Conservation (phyloP, 1,284 basidiomycete species). For the Coriolopsis trogii region DNA sequence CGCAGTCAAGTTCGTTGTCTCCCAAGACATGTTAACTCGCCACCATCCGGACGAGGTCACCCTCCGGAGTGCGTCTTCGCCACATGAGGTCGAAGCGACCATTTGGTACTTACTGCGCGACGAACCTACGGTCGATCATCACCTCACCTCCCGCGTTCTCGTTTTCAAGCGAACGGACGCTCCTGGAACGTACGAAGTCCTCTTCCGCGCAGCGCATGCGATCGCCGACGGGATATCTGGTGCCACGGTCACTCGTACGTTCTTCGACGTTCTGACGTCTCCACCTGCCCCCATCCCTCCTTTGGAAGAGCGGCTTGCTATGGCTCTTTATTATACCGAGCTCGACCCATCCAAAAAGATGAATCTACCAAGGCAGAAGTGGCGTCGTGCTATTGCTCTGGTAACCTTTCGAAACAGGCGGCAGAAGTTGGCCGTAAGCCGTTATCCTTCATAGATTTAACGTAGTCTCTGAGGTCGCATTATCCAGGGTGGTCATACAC, state of each 20-base stretch:
- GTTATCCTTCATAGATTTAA: neutral
- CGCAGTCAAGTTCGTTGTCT: conserved; percentile 42
- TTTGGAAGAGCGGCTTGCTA: conserved; percentile 43
- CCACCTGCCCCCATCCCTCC: conserved; percentile 24
- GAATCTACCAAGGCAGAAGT: conserved; percentile 42
- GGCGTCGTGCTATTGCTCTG: conserved; percentile 49
- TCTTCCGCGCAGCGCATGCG: conserved; percentile 47
- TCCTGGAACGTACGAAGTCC: conserved; percentile 40
- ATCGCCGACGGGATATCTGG: conserved; percentile 54
- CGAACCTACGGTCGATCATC: conserved; percentile 14
- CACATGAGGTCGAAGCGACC: conserved; percentile 32
- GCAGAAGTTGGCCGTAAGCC: conserved; percentile 26
- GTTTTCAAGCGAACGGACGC: conserved; percentile 13
- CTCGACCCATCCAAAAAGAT: conserved; percentile 23
- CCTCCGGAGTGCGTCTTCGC: conserved; percentile 34
- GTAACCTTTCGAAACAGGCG: conserved; percentile 40
- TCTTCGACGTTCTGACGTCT: conserved; percentile 47
- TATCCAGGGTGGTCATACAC: conserved; percentile 57
- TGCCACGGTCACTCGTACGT: conserved; percentile 41
- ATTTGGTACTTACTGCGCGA: conserved; percentile 12
- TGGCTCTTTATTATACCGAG: conserved; percentile 22
- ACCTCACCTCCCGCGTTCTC: conserved; percentile 22
- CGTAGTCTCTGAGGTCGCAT: neutral
- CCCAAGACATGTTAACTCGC: conserved; percentile 34
- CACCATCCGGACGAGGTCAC: conserved; percentile 40